Conservation (phyloP, 768 basidiomycete species). For the Trametes cubensis region DNA sequence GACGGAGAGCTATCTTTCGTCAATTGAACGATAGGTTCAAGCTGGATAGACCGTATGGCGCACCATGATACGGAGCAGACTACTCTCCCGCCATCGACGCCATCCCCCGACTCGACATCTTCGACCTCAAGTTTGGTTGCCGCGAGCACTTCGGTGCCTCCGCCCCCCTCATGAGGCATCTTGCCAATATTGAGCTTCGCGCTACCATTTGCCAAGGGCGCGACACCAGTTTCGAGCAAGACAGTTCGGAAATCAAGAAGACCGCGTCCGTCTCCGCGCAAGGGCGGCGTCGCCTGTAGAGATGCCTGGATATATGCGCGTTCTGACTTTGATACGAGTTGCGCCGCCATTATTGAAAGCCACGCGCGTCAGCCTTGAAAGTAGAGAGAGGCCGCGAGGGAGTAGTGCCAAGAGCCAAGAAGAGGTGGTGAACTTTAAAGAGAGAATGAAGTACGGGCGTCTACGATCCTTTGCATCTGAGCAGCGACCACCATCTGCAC, state of each 20-base stretch:
- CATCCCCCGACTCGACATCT: conserved; percentile 46
- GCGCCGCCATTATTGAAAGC: conserved; percentile 27
- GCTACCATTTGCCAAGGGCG: conserved; percentile 84
- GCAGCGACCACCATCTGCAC: conserved; percentile 3
- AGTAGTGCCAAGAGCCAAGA: neutral
- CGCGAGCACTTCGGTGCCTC: conserved; percentile 78
- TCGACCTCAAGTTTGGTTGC: conserved; percentile 83
- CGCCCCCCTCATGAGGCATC: conserved; percentile 53
- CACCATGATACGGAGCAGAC: conserved; percentile 78
- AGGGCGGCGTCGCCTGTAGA: conserved; percentile 56
- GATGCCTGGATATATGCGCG: conserved; percentile 74
- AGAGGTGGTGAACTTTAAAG: neutral
- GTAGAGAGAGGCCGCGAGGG: neutral
- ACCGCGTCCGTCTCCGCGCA: conserved; percentile 77
- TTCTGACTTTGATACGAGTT: conserved; percentile 72
- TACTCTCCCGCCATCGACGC: conserved; percentile 62
- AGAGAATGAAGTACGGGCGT: neutral
- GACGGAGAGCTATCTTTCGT: conserved; percentile 70
- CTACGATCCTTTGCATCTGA: conserved; percentile 1
- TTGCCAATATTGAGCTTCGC: conserved; percentile 74
- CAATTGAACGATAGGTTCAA: conserved; percentile 23
- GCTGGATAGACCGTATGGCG: conserved; percentile 7
- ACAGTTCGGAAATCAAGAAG: conserved; percentile 69
- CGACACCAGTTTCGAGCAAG: conserved; percentile 74
- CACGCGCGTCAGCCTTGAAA: neutral